Conservation (phyloP, 768 basidiomycete species). For the Amanita rimosa region DNA sequence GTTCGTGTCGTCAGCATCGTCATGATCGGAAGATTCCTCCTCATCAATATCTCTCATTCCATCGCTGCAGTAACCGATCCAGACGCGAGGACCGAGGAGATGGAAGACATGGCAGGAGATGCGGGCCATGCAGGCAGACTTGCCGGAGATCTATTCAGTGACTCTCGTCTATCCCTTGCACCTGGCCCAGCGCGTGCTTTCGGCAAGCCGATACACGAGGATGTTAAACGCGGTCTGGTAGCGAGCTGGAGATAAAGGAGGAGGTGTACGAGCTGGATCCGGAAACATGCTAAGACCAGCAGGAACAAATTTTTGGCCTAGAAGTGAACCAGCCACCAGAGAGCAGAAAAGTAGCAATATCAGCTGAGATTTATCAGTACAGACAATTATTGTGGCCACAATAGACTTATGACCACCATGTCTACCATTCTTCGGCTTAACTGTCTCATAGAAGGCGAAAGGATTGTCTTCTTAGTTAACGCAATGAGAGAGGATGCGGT, state of each 20-base stretch:
- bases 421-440: too few relatives aligned
- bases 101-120: slow-evolving; percentile 1
- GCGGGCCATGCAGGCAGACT: neutral
- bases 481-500: too few relatives aligned
- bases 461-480: too few relatives aligned
- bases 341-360: slow-evolving; percentile 13
- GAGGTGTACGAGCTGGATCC: neutral
- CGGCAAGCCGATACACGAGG: slow-evolving; percentile 19
- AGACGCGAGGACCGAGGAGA: neutral
- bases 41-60: slow-evolving; percentile 1
- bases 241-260: neutral
- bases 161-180: neutral
- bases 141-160: neutral
- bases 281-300: neutral
- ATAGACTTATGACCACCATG: too few relatives aligned
- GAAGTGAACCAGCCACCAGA: slow-evolving; percentile 40
- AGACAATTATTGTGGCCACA: too few relatives aligned
- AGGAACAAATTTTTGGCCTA: slow-evolving; percentile 18
- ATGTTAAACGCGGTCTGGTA: slow-evolving; percentile 34
- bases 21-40: slow-evolving; percentile 3
- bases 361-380: too few relatives aligned
- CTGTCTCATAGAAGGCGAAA: too few relatives aligned
- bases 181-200: slow-evolving; percentile 3
- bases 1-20: slow-evolving; percentile 20
- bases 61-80: neutral